Base-by-base conservation (phyloP, 352 stramenopile species). In the Phytopythium helicoides region DNA sequence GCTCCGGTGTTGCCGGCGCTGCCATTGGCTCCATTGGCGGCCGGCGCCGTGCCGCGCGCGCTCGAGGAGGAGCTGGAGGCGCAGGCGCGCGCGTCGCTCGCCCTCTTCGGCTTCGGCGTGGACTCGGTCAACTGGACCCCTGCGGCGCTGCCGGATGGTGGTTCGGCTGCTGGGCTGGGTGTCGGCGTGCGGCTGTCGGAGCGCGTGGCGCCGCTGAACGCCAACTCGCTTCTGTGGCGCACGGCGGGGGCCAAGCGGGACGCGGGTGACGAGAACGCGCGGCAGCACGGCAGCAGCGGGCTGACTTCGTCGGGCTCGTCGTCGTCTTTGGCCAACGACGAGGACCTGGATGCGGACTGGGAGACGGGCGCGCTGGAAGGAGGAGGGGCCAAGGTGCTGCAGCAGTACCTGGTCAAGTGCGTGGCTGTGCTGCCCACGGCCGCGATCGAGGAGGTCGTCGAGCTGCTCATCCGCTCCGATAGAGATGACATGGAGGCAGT, bases 361-460 rank as follows among this genome's bases (percentile, higher is more conserved):
- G n/a, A n/a, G n/a, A n/a, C n/a, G n/a, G n/a, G n/a, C n/a, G n/a
- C n/a, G n/a, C 65, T 66, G 15, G 51, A 53, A 47, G 67, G 58
- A 14, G 69, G 60, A 41, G 86, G 73, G n/a, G n/a, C n/a, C 9
- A 82, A 85, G 57, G 63, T 83, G 37, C 54, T 89, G 50, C 79
- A 89, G 63, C 75, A 89, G 39, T 92, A 89, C 51, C 64, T 89
- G 25, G 78, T 89, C 25, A 89, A 89, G 47, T 77, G 72, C 60
- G 66, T 82, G 14, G 72, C 71, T 28, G 44, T 84, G n/a, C 40
- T 92, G 34, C 70, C 81, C 0, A 78, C 79, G 25, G 81, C 79
- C n/a, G 68, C 76, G 1, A 56, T 87, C 18, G 57, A 72, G n/a
- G 81, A 92, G 52, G 71, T 89, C 16, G 64, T 89, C 18, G 75